Conservation (phyloP, 345 rosid species). For the Eucalyptus polyanthemos region DNA sequence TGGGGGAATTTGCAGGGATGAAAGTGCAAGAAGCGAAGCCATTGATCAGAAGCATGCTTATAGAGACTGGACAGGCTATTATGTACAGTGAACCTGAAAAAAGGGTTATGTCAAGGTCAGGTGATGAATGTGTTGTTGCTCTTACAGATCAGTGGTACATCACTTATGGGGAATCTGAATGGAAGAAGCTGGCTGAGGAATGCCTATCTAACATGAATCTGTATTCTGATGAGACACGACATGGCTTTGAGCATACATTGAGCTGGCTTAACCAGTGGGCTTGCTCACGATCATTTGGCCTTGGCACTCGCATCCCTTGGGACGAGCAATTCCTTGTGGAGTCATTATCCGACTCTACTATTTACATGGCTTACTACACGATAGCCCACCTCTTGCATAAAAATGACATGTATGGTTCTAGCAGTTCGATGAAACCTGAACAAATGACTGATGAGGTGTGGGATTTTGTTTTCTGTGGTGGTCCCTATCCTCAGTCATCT, state of each 20-base stretch:
- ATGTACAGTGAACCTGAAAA: constrained; percentile 94
- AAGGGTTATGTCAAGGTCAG: constrained; percentile 86
- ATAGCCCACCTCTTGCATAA: constrained; percentile 73
- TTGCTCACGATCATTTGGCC: constrained; percentile 95
- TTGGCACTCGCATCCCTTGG: constrained; percentile 97
- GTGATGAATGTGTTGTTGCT: constrained; percentile 98
- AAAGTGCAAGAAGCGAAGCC: constrained; percentile 82
- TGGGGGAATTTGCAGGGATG: constrained; percentile 64
- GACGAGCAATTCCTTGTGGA: constrained; percentile 84
- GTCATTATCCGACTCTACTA: constrained; percentile 87
- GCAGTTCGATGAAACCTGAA: constrained; percentile 35
- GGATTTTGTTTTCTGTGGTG: constrained; percentile 78
- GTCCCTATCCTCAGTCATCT: constrained; percentile 54
- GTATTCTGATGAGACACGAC: constrained; percentile 72
- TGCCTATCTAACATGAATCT: constrained; percentile 76
- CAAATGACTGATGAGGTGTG: constrained; percentile 91
- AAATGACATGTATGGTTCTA: constrained; percentile 68
- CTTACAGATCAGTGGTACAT: constrained; percentile 98
- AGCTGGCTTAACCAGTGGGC: constrained; percentile 99
- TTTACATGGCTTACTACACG: constrained; percentile 92
- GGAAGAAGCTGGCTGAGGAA: constrained; percentile 69
- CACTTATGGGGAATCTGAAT: constrained; percentile 77
- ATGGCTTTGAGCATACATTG: constrained; percentile 86
- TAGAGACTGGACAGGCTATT: constrained; percentile 65
- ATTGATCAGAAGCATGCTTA: constrained; percentile 49